A percentile compares a stretch with the other conserved stretches of the same genome.
Evolutionary conservation across 257 asterid genomes (phyloP).

Genomic region (Fraxinus quadrangulata): DNA sequence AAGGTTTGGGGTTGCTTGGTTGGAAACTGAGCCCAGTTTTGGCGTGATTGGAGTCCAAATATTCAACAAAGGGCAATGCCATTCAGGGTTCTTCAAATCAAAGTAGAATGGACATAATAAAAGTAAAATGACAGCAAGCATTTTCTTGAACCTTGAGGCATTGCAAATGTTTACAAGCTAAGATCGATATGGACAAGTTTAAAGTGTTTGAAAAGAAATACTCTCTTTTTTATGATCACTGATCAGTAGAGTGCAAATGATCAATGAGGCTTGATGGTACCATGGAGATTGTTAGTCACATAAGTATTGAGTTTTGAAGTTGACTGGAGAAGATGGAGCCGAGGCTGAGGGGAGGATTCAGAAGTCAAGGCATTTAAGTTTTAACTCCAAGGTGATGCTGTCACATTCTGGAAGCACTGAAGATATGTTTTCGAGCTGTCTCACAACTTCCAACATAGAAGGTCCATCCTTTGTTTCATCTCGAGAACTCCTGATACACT

Average conservation of each 20-base stretch:
- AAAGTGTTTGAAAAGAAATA: neutral
- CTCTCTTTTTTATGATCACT: neutral
- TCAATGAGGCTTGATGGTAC: conserved; percentile 66
- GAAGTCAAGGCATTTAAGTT: conserved; percentile 26
- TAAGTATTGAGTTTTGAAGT: conserved; percentile 45
- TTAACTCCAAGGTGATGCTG: conserved; percentile 5
- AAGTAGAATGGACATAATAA: neutral
- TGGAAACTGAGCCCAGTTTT: too few species aligned
- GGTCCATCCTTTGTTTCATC: conserved; percentile 77
- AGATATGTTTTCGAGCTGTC: conserved; percentile 67
- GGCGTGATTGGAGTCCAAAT: too few species aligned
- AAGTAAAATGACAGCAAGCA: neutral
- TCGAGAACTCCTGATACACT: conserved; percentile 57
- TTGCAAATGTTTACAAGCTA: neutral
- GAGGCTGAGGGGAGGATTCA: conserved; percentile 43
- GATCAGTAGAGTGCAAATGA: too few species aligned
- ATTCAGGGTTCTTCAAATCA: neutral
- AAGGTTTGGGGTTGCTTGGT: too few species aligned
- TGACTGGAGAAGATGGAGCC: conserved; percentile 33
- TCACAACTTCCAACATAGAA: conserved; percentile 69
- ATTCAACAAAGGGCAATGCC: neutral
- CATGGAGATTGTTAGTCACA: conserved; percentile 39
- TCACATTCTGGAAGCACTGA: conserved; percentile 46
- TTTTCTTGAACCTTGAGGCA: neutral
- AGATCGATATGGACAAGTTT: neutral